Evolutionary conservation across 345 rosid genomes (phyloP).

Genomic region (Atalantia buxifolia): DNA sequence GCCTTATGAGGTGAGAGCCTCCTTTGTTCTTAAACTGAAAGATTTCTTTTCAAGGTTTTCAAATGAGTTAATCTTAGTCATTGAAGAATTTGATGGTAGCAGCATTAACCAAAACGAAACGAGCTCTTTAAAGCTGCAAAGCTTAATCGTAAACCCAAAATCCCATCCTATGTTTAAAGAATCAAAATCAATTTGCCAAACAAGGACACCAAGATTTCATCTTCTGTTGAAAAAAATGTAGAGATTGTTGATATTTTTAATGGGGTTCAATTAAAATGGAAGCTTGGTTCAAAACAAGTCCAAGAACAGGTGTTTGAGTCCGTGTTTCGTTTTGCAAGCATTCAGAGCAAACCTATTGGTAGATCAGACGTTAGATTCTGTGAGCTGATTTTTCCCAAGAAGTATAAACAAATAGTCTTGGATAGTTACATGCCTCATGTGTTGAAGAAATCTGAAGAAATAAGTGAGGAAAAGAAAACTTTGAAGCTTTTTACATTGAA

Average conservation of each 20-base stretch:
- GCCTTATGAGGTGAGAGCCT: too few species aligned
- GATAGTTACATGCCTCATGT: constrained; percentile 20
- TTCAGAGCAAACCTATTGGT: neutral
- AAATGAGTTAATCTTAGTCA: too few species aligned
- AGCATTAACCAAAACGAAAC: too few species aligned
- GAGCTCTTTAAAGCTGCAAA: too few species aligned
- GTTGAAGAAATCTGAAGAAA: constrained; percentile 9
- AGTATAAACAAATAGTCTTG: constrained; percentile 27
- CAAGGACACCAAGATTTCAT: constrained; percentile 5
- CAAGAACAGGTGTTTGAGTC: neutral
- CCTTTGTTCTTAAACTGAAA: too few species aligned
- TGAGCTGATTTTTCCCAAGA: constrained; percentile 30
- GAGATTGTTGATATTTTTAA: constrained; percentile 1
- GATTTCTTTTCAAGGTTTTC: too few species aligned
- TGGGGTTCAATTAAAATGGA: constrained; percentile 28
- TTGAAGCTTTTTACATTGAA: constrained; percentile 21
- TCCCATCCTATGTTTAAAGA: too few species aligned
- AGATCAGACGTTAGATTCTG: neutral
- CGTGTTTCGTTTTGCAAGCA: too few species aligned
- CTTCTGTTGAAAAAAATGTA: constrained; percentile 16
- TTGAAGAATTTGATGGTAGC: too few species aligned
- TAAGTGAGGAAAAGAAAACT: constrained; percentile 17
- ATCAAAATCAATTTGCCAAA: too few species aligned
- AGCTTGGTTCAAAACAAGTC: neutral
- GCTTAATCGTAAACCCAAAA: too few species aligned